A percentile compares a stretch with the other conserved stretches of the same genome.
phyloP scores from a whole-genome alignment of 129 eudicot genomes.

The Artemisia tridentata region DNA sequence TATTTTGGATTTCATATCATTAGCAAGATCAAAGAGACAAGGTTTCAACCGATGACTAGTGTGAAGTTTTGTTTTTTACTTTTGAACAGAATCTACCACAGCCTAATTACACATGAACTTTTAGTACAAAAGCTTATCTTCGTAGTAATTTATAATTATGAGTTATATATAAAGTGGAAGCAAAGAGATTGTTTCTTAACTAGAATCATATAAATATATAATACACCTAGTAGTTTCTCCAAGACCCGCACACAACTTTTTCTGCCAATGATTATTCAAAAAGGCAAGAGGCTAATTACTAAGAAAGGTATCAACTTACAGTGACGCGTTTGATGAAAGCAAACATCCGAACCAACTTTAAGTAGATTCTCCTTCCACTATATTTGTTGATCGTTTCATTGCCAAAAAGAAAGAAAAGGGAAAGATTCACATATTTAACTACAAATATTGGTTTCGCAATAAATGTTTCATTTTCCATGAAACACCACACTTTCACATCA shows the following conservation, averaged over 20 bases:
- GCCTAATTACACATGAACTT: conserved; percentile 21
- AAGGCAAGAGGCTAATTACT: conserved; percentile 17
- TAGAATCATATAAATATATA: not conserved
- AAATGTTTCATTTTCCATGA: conserved; percentile 25
- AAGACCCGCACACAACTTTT: not conserved
- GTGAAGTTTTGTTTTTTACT: conserved; percentile 15
- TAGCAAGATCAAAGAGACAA: conserved; percentile 24
- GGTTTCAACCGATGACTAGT: conserved; percentile 15
- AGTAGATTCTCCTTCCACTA: conserved; percentile 35
- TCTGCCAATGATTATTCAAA: conserved; percentile 20
- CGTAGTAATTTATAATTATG: conserved; percentile 12
- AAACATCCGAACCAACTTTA: conserved; percentile 18
- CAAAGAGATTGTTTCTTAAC: conserved; percentile 20
- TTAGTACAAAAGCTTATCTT: conserved; percentile 37
- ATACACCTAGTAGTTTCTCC: not conserved
- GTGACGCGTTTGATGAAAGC: conserved; percentile 49
- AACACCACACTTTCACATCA: conserved; percentile 8
- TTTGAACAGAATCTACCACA: conserved; percentile 30
- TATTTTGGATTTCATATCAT: not conserved
- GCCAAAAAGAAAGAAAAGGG: conserved; percentile 18
- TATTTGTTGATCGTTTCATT: conserved; percentile 11
- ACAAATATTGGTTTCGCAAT: conserved; percentile 26
- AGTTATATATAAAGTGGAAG: not conserved
- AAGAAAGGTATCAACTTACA: conserved; percentile 38
- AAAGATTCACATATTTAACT: conserved; percentile 22